Base-by-base conservation (phyloP, 1,284 basidiomycete genomes). In the Rhodotorula sp. region DNA sequence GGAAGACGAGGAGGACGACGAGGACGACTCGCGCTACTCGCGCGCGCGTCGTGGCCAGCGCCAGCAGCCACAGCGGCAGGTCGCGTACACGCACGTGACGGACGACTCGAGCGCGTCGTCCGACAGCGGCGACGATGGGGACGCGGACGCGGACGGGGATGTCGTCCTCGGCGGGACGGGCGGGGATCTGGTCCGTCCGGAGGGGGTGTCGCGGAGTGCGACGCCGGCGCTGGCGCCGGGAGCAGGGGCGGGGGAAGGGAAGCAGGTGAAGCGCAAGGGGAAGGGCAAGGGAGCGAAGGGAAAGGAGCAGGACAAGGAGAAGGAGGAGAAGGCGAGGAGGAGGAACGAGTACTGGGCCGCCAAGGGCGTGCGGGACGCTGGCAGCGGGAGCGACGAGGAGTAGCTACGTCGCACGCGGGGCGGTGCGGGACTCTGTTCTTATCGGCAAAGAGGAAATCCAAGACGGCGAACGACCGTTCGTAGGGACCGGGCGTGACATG, bases 1-100 rank as follows among this genome's bases (percentile, higher is more conserved):
- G 25, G 48, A 50, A 3, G 46, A 48, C 29, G 46, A 61, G 29
- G 61, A 66, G 8, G 72, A 67, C 21, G 70, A 69, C 2, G 66
- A 63, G 34, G 64, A 64, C 34, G 72, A 63, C 25, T 76, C 75
- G 39, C 60, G 75, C 22, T 76, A 76, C 60, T 58, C 70, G 39
- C 69, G 67, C 34, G 66, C 66, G 1, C 65, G 64, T 2, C 54
- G 37, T 39, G 34, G 39, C 41, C 51, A 19, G 17, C 55, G 27
- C 61, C 22, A 34, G 41, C 67, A 19, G 41, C 56, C 21, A 53
- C 57, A 22, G 37, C 65, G 10, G 66, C 58, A 46, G 46, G 39
- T 22, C 50, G 44, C 56, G 17, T 63, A 53, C 41, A 55, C 53
- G 39, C 62, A 63, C 29, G 62, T 63, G 12, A 63, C 62, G 53